Evolutionary conservation across 2,329 filamentous ascomycete genomes (phyloP).

Genomic region (Fusarium stilboides): DNA sequence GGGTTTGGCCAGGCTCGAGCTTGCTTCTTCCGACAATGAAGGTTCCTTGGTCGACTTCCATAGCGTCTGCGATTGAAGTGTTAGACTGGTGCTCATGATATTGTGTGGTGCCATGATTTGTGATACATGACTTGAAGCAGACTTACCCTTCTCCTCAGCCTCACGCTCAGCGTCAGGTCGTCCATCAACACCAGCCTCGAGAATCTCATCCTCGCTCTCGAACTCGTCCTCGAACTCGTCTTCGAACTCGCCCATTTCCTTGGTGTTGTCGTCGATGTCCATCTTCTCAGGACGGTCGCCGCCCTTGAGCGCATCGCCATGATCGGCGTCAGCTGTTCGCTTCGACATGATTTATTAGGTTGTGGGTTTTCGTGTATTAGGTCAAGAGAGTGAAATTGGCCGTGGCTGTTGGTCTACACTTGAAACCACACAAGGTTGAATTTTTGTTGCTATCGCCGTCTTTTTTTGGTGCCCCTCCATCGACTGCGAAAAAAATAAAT

Average conservation of each 20-base stretch:
- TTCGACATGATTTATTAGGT: conserved; percentile 67
- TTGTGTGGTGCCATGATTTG: neutral
- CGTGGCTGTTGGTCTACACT: conserved; percentile 10
- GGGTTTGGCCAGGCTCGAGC: conserved; percentile 89
- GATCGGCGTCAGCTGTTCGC: conserved; percentile 67
- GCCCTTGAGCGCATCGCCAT: conserved; percentile 68
- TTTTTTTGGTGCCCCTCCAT: conserved; percentile 45
- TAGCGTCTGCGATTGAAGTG: conserved; percentile 69
- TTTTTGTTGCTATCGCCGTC: conserved; percentile 27
- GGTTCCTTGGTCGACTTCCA: conserved; percentile 94
- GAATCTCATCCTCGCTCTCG: conserved; percentile 89
- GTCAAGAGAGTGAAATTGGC: neutral
- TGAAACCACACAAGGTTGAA: conserved; percentile 32
- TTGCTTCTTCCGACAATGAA: conserved; percentile 97
- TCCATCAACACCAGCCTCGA: conserved; percentile 95
- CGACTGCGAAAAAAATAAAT: conserved; percentile 34
- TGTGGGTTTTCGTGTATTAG: neutral
- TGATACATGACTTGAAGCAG: neutral
- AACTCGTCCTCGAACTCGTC: conserved; percentile 96
- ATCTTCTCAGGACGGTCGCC: conserved; percentile 74
- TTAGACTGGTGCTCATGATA: neutral
- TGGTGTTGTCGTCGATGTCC: conserved; percentile 73
- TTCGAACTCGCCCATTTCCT: conserved; percentile 86
- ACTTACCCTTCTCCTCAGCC: conserved; percentile 79
- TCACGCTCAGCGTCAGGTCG: conserved; percentile 93